phyloP scores from a whole-genome alignment of 495 filamentous ascomycete genomes.

The Hypoxylon lenormandii region DNA sequence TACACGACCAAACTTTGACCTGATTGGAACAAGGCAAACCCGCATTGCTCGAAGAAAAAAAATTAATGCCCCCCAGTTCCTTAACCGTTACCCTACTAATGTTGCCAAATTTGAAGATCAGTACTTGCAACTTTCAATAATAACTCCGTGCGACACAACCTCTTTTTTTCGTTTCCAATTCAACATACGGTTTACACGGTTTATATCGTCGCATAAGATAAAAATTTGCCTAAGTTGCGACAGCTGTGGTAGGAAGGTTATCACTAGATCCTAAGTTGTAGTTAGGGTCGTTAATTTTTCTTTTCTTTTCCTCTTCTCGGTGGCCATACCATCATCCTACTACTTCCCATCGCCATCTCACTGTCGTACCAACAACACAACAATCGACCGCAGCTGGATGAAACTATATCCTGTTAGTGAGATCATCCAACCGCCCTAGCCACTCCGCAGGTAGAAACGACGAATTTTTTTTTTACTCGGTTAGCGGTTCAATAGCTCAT shows the following conservation, averaged over 20 bases:
- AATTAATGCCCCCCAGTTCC: slow-evolving; percentile 21
- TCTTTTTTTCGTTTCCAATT: slow-evolving; percentile 9
- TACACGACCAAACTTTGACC: slow-evolving; percentile 43
- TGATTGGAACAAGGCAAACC: slow-evolving; percentile 42
- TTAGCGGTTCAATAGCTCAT: slow-evolving; percentile 47
- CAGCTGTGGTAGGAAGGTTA: slow-evolving; percentile 17
- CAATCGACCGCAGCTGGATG: slow-evolving; percentile 13
- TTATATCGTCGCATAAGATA: slow-evolving; percentile 4
- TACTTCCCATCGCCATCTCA: slow-evolving; percentile 6
- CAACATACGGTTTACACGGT: background rate
- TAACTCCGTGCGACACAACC: slow-evolving; percentile 29
- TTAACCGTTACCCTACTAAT: slow-evolving; percentile 7
- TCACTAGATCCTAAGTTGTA: slow-evolving; percentile 1
- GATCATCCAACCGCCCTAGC: slow-evolving; percentile 42
- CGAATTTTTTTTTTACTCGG: slow-evolving; percentile 31
- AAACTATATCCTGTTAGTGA: slow-evolving; percentile 33
- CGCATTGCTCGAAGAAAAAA: slow-evolving; percentile 9
- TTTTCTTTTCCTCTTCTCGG: slow-evolving; percentile 4
- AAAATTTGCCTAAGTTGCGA: slow-evolving; percentile 14
- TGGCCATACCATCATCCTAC: slow-evolving; percentile 17
- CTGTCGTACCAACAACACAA: slow-evolving; percentile 28
- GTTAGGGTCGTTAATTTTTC: slow-evolving; percentile 11
- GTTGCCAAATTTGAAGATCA: slow-evolving; percentile 36
- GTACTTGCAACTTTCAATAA: slow-evolving; percentile 28
- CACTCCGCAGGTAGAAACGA: slow-evolving; percentile 35